phyloP scores from a whole-genome alignment of 1,284 basidiomycete species.

The Spongispora temasekensis region DNA sequence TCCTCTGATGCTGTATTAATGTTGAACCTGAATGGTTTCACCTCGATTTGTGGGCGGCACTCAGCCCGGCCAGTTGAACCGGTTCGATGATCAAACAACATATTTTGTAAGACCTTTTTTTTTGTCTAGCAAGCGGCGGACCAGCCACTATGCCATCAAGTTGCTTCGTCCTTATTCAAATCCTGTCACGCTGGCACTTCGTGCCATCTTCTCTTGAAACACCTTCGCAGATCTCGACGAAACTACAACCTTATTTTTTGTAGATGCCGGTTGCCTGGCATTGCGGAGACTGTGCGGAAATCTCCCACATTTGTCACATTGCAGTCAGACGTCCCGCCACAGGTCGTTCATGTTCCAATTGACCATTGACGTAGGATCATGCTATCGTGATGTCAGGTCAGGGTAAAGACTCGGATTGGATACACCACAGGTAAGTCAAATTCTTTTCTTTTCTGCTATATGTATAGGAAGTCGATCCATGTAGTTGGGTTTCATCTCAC shows the following conservation, averaged over 20 bases:
- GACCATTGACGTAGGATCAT: background rate
- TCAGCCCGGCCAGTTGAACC: too few species aligned
- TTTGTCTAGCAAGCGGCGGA: too few species aligned
- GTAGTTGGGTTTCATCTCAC: constrained; percentile 1
- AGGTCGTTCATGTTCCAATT: too few species aligned
- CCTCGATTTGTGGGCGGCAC: too few species aligned
- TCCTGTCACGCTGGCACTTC: background rate
- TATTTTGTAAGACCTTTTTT: too few species aligned
- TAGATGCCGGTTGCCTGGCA: background rate
- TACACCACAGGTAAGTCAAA: constrained; percentile 1
- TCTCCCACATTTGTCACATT: too few species aligned
- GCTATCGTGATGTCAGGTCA: background rate
- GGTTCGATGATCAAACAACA: too few species aligned
- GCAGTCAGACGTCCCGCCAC: too few species aligned
- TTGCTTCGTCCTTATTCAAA: background rate
- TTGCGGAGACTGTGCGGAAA: constrained; percentile 2
- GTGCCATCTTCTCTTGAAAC: constrained; percentile 7
- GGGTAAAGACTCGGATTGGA: background rate
- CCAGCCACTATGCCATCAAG: too few species aligned
- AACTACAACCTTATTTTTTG: constrained; percentile 3
- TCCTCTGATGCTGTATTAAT: too few species aligned
- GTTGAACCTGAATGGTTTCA: too few species aligned
- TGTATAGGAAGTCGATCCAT: too few species aligned
- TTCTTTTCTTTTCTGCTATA: background rate
- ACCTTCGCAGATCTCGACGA: constrained; percentile 5